Percentiles rank a stretch among this genome's conserved stretches.
phyloP scores from a whole-genome alignment of 805 yeast genomes.

The Kuraishia capsulata region DNA sequence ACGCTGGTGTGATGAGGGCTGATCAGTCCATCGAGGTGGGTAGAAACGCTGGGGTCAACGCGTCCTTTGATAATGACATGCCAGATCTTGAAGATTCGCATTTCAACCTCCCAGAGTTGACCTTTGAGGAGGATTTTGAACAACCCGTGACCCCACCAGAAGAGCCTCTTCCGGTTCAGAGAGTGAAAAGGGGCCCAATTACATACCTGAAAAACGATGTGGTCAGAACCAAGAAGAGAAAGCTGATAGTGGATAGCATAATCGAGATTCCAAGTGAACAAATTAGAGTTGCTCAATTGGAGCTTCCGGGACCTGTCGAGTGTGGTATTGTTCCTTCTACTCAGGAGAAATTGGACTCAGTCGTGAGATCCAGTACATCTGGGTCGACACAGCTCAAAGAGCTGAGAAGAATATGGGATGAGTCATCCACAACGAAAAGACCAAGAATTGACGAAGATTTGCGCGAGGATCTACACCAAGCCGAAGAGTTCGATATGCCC shows the following conservation, averaged over 20 bases:
- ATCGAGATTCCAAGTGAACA: conserved; percentile 34
- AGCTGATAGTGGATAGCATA: conserved; percentile 33
- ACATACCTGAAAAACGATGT: conserved; percentile 27
- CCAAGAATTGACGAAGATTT: not conserved
- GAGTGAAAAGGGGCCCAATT: not conserved
- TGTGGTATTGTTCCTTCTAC: conserved; percentile 1
- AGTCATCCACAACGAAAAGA: not conserved
- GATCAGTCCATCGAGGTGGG: conserved; percentile 47
- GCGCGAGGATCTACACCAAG: too few species aligned
- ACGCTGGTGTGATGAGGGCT: conserved; percentile 6
- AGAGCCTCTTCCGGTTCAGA: not conserved
- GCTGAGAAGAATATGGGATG: not conserved
- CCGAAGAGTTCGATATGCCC: conserved; percentile 1
- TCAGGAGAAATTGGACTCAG: conserved; percentile 4
- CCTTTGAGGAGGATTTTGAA: conserved; percentile 9
- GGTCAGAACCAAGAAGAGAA: conserved; percentile 37
- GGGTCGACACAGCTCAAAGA: not conserved
- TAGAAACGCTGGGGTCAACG: conserved; percentile 22
- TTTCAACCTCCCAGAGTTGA: conserved; percentile 21
- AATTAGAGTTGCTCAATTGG: conserved; percentile 20
- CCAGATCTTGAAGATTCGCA: not conserved
- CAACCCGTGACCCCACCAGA: not conserved
- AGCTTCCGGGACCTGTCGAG: conserved; percentile 10
- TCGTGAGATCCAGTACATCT: not conserved
- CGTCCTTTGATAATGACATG: conserved; percentile 2